Conservation (phyloP, 177 flowering plant genomes). For the Vitis hybrid region DNA sequence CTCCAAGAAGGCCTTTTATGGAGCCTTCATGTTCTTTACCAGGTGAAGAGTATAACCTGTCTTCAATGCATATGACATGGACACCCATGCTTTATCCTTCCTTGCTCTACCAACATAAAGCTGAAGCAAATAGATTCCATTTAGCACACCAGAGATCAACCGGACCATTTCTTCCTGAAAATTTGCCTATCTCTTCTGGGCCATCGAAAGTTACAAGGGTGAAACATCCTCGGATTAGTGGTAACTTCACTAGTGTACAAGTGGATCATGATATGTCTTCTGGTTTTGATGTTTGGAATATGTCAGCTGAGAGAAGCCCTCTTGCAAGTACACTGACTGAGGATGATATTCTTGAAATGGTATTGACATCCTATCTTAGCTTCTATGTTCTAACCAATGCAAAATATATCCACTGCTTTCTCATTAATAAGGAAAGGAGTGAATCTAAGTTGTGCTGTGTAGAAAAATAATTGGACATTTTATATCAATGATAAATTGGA, state of each 20-base stretch:
- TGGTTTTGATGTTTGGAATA: constrained; percentile 37
- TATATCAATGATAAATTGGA: too few species aligned
- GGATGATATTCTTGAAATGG: constrained; percentile 92
- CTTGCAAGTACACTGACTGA: constrained; percentile 57
- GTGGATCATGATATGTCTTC: constrained; percentile 28
- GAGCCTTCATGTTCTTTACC: constrained; percentile 39
- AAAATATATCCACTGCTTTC: not conserved
- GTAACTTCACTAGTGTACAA: constrained; percentile 20
- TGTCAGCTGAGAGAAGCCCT: constrained; percentile 46
- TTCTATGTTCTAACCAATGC: not conserved
- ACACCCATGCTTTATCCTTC: constrained; percentile 48
- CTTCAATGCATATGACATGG: constrained; percentile 36
- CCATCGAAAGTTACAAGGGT: constrained; percentile 22
- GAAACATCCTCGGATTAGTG: constrained; percentile 25
- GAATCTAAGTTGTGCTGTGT: not conserved
- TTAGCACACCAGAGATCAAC: constrained; percentile 30
- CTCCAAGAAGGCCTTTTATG: constrained; percentile 36
- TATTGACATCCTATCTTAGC: constrained; percentile 24
- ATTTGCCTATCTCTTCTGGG: constrained; percentile 19
- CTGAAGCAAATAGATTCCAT: constrained; percentile 40
- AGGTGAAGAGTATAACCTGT: constrained; percentile 40
- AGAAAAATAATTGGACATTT: too few species aligned
- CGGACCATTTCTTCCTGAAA: constrained; percentile 26
- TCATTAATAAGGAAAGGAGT: not conserved
- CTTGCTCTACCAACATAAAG: constrained; percentile 47